Base-by-base conservation (phyloP, 805 yeast genomes). In the Grigorovia jiainica region DNA sequence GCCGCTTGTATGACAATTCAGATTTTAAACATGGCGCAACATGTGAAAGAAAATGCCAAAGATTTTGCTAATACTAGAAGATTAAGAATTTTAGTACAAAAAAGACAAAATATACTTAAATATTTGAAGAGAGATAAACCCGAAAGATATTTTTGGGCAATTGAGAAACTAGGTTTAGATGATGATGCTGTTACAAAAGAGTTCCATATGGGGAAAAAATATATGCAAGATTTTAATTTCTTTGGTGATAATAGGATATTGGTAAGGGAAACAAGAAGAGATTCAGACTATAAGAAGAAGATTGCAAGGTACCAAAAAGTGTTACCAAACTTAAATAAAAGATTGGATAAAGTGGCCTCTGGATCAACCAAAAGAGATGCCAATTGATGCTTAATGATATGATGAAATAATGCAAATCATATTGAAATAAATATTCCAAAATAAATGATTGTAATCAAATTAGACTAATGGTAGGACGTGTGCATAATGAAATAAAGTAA, bases 1-100 rank as follows among this genome's bases (percentile, higher is more conserved):
- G 96, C 97, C 2, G 97, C 97, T 2, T 73, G 85, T 21, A 66
- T 81, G 66, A 87, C 97, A 0, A 80, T 86, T 38, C 76, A 76
- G 54, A 86, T 92, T 51, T 84, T 82, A 50, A 79, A 76, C 49
- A 68, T 85, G 47, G 85, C 85, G 67, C 73, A 76, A 35, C 96
- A 89, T 57, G 72, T 83, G 43, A 71, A 73, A 51, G 70, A 75
- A 39, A 70, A 79, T 57, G 80, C 78, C 50, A 82, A 87, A 60
- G 97, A 90, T 65, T 68, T 73, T 51, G 69, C 71, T 34, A 79
- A 79, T 51, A 77, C 79, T 43, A 79, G 92, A 55, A 63, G 69
- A 31, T 76, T 87, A 38, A 79, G 95, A 63, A 81, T 82, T 71
- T 60, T 84, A 58, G 95, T 89, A 19, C 97, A 90, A 63, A 79